These are phyloP conservation scores for Thielaviopsis populi DNA, from an alignment of 2,329 filamentous ascomycete species.

Conservation along the genomic window DNA sequence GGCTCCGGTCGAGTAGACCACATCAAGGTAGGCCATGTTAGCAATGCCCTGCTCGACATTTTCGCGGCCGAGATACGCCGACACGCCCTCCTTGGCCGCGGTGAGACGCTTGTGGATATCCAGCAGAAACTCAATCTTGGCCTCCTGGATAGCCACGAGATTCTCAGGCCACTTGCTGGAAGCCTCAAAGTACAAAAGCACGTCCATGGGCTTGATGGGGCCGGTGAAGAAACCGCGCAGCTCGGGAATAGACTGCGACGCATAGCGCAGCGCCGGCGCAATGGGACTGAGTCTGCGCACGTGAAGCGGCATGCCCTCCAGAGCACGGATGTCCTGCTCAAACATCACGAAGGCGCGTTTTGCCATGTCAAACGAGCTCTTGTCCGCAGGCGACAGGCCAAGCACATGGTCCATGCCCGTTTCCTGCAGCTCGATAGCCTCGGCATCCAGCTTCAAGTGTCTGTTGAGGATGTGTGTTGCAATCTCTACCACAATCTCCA, in stretches of 20 bases:
- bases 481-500: conserved; percentile 66
- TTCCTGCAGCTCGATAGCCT: conserved; percentile 38
- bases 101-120: conserved; percentile 58
- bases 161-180: conserved; percentile 92
- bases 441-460: conserved; percentile 48
- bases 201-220: conserved; percentile 44
- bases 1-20: conserved; percentile 55
- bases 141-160: conserved; percentile 75
- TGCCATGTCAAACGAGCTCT: conserved; percentile 49
- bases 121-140: conserved; percentile 80
- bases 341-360: conserved; percentile 57
- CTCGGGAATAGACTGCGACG: conserved; percentile 43
- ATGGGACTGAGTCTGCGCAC: conserved; percentile 65
- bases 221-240: conserved; percentile 14
- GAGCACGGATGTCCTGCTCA: conserved; percentile 58
- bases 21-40: conserved; percentile 71
- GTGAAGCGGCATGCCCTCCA: conserved; percentile 77
- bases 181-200: conserved; percentile 81
- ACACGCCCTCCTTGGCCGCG: conserved; percentile 43
- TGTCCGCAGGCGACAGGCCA: conserved; percentile 32
- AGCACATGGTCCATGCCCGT: conserved; percentile 37
- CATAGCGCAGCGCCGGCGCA: conserved; percentile 57
- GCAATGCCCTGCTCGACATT: conserved; percentile 52
- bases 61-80: conserved; percentile 64
- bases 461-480: conserved; percentile 52